These are phyloP conservation scores for Meripilus lineatus DNA, from an alignment of 1,284 basidiomycete species.

Conservation along the genomic window DNA sequence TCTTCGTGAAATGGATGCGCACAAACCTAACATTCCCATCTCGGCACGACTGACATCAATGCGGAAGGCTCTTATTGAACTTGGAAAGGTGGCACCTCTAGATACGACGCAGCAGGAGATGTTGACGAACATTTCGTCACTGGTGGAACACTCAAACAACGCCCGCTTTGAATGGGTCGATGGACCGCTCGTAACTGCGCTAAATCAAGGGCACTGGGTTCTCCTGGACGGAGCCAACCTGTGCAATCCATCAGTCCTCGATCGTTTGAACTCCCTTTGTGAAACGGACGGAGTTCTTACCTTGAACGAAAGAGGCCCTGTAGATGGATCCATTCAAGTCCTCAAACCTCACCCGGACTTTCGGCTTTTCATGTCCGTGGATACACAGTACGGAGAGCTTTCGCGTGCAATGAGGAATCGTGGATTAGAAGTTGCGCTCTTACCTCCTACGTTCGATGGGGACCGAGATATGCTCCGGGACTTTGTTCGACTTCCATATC, in stretches of 20 bases:
- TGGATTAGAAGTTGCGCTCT: slow-evolving; percentile 80
- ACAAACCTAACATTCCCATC: background rate
- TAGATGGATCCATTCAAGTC: slow-evolving; percentile 71
- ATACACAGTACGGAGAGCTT: slow-evolving; percentile 89
- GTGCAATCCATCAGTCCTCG: slow-evolving; percentile 93
- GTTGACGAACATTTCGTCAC: background rate
- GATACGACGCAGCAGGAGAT: background rate
- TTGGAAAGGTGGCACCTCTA: background rate
- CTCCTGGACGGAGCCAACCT: slow-evolving; percentile 93
- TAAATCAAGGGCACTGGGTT: slow-evolving; percentile 88
- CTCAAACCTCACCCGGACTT: slow-evolving; percentile 86
- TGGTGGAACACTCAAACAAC: slow-evolving; percentile 10
- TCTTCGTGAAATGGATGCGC: background rate
- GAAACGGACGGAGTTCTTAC: slow-evolving; percentile 81
- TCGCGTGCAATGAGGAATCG: slow-evolving; percentile 99
- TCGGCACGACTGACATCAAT: background rate
- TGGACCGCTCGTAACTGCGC: slow-evolving; percentile 86
- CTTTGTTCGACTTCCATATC: slow-evolving; percentile 46
- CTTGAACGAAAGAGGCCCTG: slow-evolving; percentile 87
- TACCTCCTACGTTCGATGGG: slow-evolving; percentile 33
- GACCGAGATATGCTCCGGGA: slow-evolving; percentile 45
- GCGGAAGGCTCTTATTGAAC: background rate
- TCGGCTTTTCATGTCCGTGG: slow-evolving; percentile 91
- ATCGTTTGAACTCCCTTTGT: slow-evolving; percentile 95
- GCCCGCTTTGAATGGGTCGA: slow-evolving; percentile 95